Evolutionary conservation across 331 rosid species (phyloP).

Genomic region (Saraca asoca): DNA sequence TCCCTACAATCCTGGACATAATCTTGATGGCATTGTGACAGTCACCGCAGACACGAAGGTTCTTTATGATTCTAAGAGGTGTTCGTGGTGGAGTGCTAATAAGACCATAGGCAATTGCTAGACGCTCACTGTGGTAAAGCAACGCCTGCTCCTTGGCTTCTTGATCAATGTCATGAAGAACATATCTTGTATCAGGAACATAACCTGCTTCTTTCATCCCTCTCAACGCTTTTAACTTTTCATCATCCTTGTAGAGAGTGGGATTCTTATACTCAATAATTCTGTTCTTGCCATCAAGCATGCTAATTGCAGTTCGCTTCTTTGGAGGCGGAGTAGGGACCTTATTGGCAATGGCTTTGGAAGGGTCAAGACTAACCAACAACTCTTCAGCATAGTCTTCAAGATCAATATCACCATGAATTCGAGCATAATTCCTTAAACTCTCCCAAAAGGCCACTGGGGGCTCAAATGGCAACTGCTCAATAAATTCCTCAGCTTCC

Average conservation of each 20-base stretch:
- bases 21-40: conserved; percentile 42
- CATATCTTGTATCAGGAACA: conserved; percentile 62
- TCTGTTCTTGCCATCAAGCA: conserved; percentile 60
- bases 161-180: conserved; percentile 29
- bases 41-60: conserved; percentile 34
- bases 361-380: conserved; percentile 47
- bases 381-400: conserved; percentile 57
- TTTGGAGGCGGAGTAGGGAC: conserved; percentile 56
- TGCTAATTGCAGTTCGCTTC: conserved; percentile 47
- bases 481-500: conserved; percentile 48
- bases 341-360: conserved; percentile 42
- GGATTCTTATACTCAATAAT: conserved; percentile 50
- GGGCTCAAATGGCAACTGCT: conserved; percentile 49
- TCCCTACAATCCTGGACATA: no score
- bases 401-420: conserved; percentile 58
- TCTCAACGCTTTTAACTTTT: conserved; percentile 49
- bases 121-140: no score
- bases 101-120: no score
- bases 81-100: no score
- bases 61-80: no score
- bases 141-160: no score
- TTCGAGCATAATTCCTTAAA: conserved; percentile 51
- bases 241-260: conserved; percentile 60
- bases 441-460: conserved; percentile 66
- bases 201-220: conserved; percentile 52